Percentiles rank a stretch among this genome's conserved stretches.
Evolutionary conservation across 2,329 filamentous ascomycete genomes (phyloP).

Genomic region (Xylariaceae sp.): DNA sequence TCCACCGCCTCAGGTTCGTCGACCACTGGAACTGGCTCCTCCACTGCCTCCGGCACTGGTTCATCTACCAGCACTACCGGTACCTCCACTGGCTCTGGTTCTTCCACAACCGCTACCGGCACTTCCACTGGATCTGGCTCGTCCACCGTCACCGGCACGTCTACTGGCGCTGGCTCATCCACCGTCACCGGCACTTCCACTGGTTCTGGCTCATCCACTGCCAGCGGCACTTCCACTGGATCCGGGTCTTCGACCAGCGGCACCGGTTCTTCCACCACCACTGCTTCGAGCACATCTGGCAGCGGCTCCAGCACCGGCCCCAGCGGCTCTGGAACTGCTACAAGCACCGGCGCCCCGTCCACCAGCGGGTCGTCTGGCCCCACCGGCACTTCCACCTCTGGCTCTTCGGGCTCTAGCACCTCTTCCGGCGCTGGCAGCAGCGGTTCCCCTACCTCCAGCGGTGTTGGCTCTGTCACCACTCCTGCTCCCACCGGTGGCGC

Average conservation of each 20-base stretch:
- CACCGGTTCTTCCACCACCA: neutral
- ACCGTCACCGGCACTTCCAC: constrained; percentile 1
- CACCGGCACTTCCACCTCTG: constrained; percentile 1
- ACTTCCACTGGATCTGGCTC: constrained; percentile 1
- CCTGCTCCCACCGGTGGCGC: neutral
- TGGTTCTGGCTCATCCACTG: neutral
- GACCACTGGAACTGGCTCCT: neutral
- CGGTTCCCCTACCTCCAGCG: constrained; percentile 3
- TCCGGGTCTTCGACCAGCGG: constrained; percentile 2
- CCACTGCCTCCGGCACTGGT: neutral
- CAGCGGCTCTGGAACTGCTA: constrained; percentile 3
- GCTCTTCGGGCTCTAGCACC: neutral
- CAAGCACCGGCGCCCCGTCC: neutral
- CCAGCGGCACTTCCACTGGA: neutral
- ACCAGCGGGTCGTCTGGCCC: neutral
- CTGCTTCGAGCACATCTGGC: neutral
- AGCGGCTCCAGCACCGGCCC: no score
- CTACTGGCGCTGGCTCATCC: constrained; percentile 1
- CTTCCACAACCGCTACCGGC: constrained; percentile 4
- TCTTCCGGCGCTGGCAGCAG: neutral
- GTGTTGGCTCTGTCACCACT: neutral
- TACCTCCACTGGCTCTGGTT: constrained; percentile 1
- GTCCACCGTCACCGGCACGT: constrained; percentile 1
- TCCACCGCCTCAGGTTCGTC: neutral
- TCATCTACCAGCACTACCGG: neutral